Evolutionary conservation across 164 flowering plant genomes (phyloP).

Genomic region (Houttuynia cordata): DNA sequence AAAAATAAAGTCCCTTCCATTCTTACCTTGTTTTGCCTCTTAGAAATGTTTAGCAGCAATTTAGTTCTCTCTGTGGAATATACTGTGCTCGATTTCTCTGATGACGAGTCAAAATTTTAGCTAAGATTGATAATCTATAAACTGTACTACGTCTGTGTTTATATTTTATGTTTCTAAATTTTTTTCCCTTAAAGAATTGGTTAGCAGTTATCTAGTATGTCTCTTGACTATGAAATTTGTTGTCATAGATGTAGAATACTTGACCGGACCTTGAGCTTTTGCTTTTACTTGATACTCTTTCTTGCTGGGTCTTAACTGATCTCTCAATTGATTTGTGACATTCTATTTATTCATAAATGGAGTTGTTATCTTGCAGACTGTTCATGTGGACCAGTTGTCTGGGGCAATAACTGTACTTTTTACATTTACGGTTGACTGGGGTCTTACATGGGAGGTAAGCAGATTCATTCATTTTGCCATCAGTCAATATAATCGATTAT

Average conservation of each 20-base stretch:
- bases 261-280: not conserved
- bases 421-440: constrained; percentile 86
- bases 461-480: not conserved
- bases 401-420: constrained; percentile 83
- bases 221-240: too few species aligned
- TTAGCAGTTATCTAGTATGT: too few species aligned
- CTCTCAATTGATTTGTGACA: not conserved
- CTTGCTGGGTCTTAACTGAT: not conserved
- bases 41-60: too few species aligned
- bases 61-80: too few species aligned
- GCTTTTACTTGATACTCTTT: not conserved
- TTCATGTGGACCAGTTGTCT: constrained; percentile 76
- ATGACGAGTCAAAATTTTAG: too few species aligned
- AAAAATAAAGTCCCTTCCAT: too few species aligned
- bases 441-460: constrained; percentile 83
- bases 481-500: not conserved
- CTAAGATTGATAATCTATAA: too few species aligned
- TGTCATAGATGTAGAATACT: too few species aligned
- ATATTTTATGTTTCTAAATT: too few species aligned
- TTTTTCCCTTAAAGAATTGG: too few species aligned
- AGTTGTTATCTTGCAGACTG: constrained; percentile 51
- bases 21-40: too few species aligned
- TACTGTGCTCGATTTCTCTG: too few species aligned
- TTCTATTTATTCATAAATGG: constrained; percentile 4
- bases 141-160: not conserved